These are phyloP conservation scores for Trichophyton benhamiae DNA, from an alignment of 2,329 filamentous ascomycete genomes.

Conservation along the genomic window DNA sequence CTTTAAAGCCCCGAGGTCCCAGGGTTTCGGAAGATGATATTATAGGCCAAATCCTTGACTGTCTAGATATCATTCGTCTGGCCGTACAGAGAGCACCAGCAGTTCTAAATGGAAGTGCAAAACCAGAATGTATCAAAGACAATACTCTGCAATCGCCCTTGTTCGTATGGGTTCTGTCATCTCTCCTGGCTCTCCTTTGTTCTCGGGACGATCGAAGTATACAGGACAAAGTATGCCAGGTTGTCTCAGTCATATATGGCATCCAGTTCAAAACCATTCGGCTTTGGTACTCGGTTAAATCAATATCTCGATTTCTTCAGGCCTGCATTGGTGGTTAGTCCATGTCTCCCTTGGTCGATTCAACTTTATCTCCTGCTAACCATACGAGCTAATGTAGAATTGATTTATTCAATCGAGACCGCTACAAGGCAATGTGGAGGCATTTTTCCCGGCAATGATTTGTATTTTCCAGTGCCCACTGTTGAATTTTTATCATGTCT, in stretches of 20 bases:
- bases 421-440: not conserved
- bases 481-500: constrained; percentile 21
- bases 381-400: constrained; percentile 14
- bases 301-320: constrained; percentile 23
- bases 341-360: not conserved
- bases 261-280: constrained; percentile 25
- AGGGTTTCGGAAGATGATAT: constrained; percentile 35
- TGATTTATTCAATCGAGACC: constrained; percentile 19
- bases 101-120: constrained; percentile 53
- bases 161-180: constrained; percentile 43
- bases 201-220: constrained; percentile 31
- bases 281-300: constrained; percentile 20
- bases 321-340: constrained; percentile 29
- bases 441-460: not conserved
- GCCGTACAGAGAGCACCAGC: constrained; percentile 61
- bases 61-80: constrained; percentile 62
- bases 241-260: constrained; percentile 23
- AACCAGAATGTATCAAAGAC: constrained; percentile 45
- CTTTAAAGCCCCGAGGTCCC: constrained; percentile 34
- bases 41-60: constrained; percentile 43
- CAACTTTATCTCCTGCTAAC: not conserved
- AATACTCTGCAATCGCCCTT: constrained; percentile 36
- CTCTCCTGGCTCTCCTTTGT: constrained; percentile 38
- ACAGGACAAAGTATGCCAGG: constrained; percentile 27
- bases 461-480: constrained; percentile 16